phyloP scores from a whole-genome alignment of 2,329 filamentous ascomycete genomes.

The Stemphylium vesicarium region DNA sequence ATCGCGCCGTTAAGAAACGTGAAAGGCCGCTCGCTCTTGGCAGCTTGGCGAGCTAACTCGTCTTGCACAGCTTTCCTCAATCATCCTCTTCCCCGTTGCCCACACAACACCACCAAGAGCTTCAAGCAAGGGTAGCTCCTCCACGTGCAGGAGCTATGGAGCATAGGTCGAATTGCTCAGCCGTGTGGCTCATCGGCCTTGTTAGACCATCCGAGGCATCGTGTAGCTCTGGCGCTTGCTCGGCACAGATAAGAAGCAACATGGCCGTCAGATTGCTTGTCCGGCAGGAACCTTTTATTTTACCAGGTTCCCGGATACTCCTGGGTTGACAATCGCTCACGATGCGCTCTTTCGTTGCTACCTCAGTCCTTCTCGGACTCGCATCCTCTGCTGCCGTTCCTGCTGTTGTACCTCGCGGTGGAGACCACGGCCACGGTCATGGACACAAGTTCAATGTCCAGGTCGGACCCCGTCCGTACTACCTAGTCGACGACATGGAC shows the following conservation, averaged over 20 bases:
- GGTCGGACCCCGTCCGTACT: conserved; percentile 46
- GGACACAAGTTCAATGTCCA: conserved; percentile 41
- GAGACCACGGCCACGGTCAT: conserved; percentile 14
- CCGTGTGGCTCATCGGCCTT: conserved; percentile 16
- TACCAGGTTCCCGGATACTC: conserved; percentile 13
- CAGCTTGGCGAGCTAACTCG: conserved; percentile 27
- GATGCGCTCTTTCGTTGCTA: conserved; percentile 40
- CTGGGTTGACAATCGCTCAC: conserved; percentile 15
- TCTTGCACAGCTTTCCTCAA: conserved; percentile 11
- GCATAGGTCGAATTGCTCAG: conserved; percentile 17
- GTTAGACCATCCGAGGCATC: conserved; percentile 13
- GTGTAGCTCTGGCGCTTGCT: conserved; percentile 4
- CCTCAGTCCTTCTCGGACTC: conserved; percentile 34
- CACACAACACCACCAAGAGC: conserved; percentile 16
- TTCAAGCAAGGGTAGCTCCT: conserved; percentile 18
- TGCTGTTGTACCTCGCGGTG: conserved; percentile 28
- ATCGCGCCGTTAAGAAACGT: conserved; percentile 23
- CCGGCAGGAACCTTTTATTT: conserved; percentile 27
- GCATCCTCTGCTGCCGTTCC: conserved; percentile 39
- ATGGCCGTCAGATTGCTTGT: conserved; percentile 10
- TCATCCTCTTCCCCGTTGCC: conserved; percentile 11
- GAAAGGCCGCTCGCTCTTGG: conserved; percentile 24
- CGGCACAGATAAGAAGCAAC: conserved; percentile 34
- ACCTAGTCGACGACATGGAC: conserved; percentile 49
- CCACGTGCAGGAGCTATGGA: conserved; percentile 36